Evolutionary conservation across 768 basidiomycete species (phyloP).

Genomic region (Collybiopsis confluens): DNA sequence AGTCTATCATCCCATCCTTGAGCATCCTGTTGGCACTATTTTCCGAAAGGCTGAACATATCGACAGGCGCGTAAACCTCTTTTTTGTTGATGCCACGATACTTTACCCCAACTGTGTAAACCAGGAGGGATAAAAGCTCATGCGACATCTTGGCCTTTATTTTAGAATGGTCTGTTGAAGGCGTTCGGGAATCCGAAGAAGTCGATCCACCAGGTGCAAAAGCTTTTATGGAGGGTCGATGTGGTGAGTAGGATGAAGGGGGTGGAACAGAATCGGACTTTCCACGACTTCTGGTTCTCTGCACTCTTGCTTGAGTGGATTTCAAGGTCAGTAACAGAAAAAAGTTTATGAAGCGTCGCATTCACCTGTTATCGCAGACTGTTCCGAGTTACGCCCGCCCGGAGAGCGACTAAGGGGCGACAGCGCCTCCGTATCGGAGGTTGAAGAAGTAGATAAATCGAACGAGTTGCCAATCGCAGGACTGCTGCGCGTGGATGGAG

Average conservation of each 20-base stretch:
- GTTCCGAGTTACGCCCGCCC: conserved; percentile 13
- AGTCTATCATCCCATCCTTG: conserved; percentile 55
- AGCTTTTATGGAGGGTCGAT: neutral
- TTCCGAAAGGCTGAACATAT: conserved; percentile 93
- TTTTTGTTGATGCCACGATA: conserved; percentile 88
- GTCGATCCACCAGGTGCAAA: conserved; percentile 3
- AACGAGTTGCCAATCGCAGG: neutral
- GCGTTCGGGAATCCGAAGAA: neutral
- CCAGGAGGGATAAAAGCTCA: conserved; percentile 67
- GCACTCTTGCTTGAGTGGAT: conserved; percentile 35
- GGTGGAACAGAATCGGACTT: conserved; percentile 18
- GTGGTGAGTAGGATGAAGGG: conserved; percentile 4
- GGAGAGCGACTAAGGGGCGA: conserved; percentile 5
- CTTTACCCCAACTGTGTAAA: conserved; percentile 95
- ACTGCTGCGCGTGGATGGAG: neutral
- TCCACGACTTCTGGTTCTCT: conserved; percentile 34
- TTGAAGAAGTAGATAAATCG: conserved; percentile 17
- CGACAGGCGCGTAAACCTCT: conserved; percentile 78
- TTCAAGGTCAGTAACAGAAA: conserved; percentile 21
- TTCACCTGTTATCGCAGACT: conserved; percentile 15
- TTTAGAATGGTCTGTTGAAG: conserved; percentile 16
- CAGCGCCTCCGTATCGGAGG: conserved; percentile 34
- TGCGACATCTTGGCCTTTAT: conserved; percentile 70
- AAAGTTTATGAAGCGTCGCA: neutral
- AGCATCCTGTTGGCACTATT: conserved; percentile 71